A percentile compares a stretch with the other conserved stretches of the same genome.
Conservation (phyloP, 179 eudicot genomes). For the Vitellaria paradoxa region DNA sequence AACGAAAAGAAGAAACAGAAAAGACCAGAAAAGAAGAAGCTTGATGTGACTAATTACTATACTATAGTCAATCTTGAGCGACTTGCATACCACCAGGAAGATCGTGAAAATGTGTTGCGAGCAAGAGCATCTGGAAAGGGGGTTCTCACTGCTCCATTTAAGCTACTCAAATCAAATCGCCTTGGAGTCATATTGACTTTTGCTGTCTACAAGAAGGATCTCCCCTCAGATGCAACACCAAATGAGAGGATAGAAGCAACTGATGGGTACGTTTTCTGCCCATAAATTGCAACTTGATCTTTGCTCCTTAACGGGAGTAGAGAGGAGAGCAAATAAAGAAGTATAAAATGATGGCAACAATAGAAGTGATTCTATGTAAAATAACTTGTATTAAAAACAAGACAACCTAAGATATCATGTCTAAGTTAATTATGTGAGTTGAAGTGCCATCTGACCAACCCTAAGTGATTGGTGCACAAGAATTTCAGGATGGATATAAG, state of each 20-base stretch:
- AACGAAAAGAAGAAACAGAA: background rate
- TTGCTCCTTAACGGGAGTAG: slow-evolving; percentile 1
- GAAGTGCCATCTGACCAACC: background rate
- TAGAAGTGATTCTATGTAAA: background rate
- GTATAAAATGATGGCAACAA: background rate
- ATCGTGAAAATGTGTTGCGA: slow-evolving; percentile 82
- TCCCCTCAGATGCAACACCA: slow-evolving; percentile 65
- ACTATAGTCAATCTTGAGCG: background rate
- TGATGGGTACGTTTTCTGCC: slow-evolving; percentile 53
- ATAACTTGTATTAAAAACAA: background rate
- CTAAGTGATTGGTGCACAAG: background rate
- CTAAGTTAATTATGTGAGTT: background rate
- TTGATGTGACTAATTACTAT: background rate
- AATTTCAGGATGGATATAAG: background rate
- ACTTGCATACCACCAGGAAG: slow-evolving; percentile 51
- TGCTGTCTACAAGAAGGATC: slow-evolving; percentile 75
- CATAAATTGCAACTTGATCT: background rate
- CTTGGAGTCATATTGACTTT: slow-evolving; percentile 88
- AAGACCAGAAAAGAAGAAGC: background rate
- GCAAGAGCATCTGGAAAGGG: slow-evolving; percentile 88
- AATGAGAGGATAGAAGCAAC: slow-evolving; percentile 65
- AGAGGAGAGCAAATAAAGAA: background rate
- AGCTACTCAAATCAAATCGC: slow-evolving; percentile 73
- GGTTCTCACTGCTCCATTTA: slow-evolving; percentile 82
- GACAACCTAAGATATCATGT: background rate